A percentile compares a stretch with the other conserved stretches of the same genome.
phyloP scores from a whole-genome alignment of 2,329 filamentous ascomycete species.

The Ophiocordyceps camponoti-floridani region DNA sequence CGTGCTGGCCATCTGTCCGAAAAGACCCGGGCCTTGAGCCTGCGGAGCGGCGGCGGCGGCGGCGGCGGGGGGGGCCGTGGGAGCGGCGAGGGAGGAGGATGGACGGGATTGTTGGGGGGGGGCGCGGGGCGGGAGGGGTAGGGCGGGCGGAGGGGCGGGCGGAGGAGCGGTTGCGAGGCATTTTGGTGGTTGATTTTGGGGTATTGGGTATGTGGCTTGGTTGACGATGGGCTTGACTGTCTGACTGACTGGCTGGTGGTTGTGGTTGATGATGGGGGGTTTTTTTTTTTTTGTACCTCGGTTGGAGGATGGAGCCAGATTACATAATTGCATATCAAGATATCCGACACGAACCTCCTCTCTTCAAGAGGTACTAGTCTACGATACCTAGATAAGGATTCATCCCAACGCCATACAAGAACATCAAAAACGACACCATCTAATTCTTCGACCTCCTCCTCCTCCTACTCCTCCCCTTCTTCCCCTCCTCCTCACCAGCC shows the following conservation, averaged over 20 bases:
- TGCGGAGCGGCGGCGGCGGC: slow-evolving; percentile 25
- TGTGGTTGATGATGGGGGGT: too few species aligned
- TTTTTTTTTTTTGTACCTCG: too few species aligned
- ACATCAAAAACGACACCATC: too few species aligned
- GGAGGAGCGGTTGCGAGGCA: slow-evolving; percentile 64
- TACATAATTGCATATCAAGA: too few species aligned
- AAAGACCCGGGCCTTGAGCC: slow-evolving; percentile 62
- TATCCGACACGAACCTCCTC: too few species aligned
- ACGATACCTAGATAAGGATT: too few species aligned
- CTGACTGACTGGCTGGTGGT: too few species aligned
- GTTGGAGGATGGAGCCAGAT: too few species aligned
- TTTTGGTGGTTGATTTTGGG: slow-evolving; percentile 15
- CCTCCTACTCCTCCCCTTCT: neutral
- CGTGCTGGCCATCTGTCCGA: slow-evolving; percentile 94
- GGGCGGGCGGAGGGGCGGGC: slow-evolving; percentile 41
- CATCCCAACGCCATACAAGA: too few species aligned
- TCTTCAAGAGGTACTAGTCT: too few species aligned
- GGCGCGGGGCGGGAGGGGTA: slow-evolving; percentile 35
- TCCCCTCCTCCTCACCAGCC: too few species aligned
- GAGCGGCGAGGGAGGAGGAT: neutral
- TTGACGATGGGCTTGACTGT: too few species aligned
- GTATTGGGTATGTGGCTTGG: neutral
- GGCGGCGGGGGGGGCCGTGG: slow-evolving; percentile 34
- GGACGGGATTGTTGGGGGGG: slow-evolving; percentile 22
- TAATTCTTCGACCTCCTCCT: neutral